phyloP scores from a whole-genome alignment of 2,329 filamentous ascomycete species.

The Xylaria sp. region DNA sequence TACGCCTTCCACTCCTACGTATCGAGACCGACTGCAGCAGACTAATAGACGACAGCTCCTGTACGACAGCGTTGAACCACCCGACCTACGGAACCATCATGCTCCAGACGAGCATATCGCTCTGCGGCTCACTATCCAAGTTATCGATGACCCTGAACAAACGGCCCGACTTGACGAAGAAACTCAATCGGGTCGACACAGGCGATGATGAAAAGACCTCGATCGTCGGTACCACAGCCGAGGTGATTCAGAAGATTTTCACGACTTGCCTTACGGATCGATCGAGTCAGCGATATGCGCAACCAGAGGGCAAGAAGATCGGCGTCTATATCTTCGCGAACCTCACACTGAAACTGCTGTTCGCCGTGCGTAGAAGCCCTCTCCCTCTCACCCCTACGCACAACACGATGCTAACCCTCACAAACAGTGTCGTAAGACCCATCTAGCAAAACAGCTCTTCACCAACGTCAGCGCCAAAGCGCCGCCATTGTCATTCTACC shows the following conservation, averaged over 20 bases:
- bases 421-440: constrained; percentile 67
- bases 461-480: constrained; percentile 80
- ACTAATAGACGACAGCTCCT: constrained; percentile 52
- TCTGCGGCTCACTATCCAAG: constrained; percentile 73
- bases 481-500: constrained; percentile 74
- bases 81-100: constrained; percentile 74
- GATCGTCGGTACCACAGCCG: constrained; percentile 79
- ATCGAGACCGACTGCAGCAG: constrained; percentile 4
- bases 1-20: constrained; percentile 33
- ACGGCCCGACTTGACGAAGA: constrained; percentile 68
- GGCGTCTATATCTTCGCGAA: constrained; percentile 93
- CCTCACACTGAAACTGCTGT: constrained; percentile 79
- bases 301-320: constrained; percentile 75
- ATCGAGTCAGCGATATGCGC: constrained; percentile 58
- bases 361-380: constrained; percentile 53
- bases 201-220: constrained; percentile 68
- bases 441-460: constrained; percentile 82
- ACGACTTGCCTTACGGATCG: constrained; percentile 83
- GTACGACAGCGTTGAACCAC: constrained; percentile 74
- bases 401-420: constrained; percentile 9
- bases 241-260: constrained; percentile 85
- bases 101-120: constrained; percentile 74
- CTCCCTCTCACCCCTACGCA: neutral
- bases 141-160: constrained; percentile 81
- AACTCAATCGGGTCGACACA: constrained; percentile 49